These are phyloP conservation scores for Marasmius fiardii DNA, from an alignment of 1,284 basidiomycete species.

Conservation along the genomic window DNA sequence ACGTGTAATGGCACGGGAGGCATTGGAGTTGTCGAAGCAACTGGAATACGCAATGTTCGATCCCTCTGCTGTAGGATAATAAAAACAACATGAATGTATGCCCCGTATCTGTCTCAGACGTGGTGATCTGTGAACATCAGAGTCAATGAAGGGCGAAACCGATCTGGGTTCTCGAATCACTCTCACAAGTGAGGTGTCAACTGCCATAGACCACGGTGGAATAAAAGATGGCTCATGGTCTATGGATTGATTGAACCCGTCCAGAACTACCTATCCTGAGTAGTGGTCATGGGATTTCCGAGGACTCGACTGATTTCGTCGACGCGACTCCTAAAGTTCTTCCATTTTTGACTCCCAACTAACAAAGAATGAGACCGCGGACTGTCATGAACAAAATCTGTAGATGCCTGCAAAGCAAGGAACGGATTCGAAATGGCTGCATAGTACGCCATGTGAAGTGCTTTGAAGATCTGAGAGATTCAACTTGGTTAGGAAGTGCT, in stretches of 20 bases:
- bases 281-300: slow-evolving; percentile 29
- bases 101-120: slow-evolving; percentile 89
- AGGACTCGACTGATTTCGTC: slow-evolving; percentile 67
- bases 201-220: not conserved
- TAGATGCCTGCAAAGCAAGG: slow-evolving; percentile 52
- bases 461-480: slow-evolving; percentile 67
- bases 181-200: slow-evolving; percentile 5
- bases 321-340: slow-evolving; percentile 59
- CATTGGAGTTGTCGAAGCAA: slow-evolving; percentile 52
- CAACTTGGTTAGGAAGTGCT: slow-evolving; percentile 2
- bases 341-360: slow-evolving; percentile 67
- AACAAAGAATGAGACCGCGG: slow-evolving; percentile 41
- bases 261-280: not conserved
- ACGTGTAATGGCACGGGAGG: slow-evolving; percentile 78
- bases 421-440: slow-evolving; percentile 77
- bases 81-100: slow-evolving; percentile 42
- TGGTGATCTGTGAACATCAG: slow-evolving; percentile 56
- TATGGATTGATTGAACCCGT: not conserved
- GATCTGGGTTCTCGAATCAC: slow-evolving; percentile 49
- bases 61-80: not conserved
- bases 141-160: slow-evolving; percentile 74
- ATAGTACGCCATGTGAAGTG: slow-evolving; percentile 79
- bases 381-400: slow-evolving; percentile 49
- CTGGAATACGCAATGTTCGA: slow-evolving; percentile 48
- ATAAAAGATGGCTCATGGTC: not conserved